A percentile compares a stretch with the other conserved stretches of the same genome.
These are phyloP conservation scores for Axilococcus clingmanii DNA, from an alignment of 139 green algal species.

Conservation along the genomic window DNA sequence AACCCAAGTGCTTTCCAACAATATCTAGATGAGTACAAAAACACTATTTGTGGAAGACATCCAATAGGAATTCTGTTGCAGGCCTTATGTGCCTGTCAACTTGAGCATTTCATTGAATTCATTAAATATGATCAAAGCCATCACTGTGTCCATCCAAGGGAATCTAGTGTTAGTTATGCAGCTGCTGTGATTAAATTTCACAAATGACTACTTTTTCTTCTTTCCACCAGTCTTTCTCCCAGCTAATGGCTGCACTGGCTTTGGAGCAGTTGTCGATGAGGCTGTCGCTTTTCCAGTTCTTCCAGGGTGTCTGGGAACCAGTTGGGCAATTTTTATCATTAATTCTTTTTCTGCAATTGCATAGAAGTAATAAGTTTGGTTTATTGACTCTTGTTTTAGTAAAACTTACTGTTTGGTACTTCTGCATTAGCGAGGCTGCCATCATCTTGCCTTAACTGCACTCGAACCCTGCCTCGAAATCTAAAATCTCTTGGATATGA, in stretches of 20 bases:
- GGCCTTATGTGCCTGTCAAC: constrained; percentile 21
- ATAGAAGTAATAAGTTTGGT: constrained; percentile 2
- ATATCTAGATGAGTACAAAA: constrained; percentile 58
- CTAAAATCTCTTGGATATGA: constrained; percentile 41
- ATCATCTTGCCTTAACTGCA: constrained; percentile 36
- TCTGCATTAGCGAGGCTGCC: constrained; percentile 31
- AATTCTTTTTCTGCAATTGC: constrained; percentile 20
- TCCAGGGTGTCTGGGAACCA: constrained; percentile 9
- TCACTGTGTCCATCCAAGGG: constrained; percentile 23
- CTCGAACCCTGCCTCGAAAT: constrained; percentile 37
- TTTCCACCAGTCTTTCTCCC: constrained; percentile 7
- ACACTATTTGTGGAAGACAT: constrained; percentile 95
- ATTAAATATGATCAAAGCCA: constrained; percentile 68
- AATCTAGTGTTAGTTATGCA: constrained; percentile 79
- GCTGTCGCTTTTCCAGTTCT: constrained; percentile 1
- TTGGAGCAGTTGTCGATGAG: not conserved
- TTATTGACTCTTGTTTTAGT: not conserved
- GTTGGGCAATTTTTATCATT: constrained; percentile 27
- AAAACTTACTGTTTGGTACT: constrained; percentile 18
- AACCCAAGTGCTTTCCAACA: constrained; percentile 47
- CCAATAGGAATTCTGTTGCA: constrained; percentile 87
- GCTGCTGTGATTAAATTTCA: constrained; percentile 37
- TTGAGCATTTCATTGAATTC: constrained; percentile 41
- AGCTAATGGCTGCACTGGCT: not conserved
- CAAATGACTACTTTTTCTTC: constrained; percentile 14